Evolutionary conservation across 2,329 filamentous ascomycete species (phyloP).

Genomic region (Chaetothyriales sp.): DNA sequence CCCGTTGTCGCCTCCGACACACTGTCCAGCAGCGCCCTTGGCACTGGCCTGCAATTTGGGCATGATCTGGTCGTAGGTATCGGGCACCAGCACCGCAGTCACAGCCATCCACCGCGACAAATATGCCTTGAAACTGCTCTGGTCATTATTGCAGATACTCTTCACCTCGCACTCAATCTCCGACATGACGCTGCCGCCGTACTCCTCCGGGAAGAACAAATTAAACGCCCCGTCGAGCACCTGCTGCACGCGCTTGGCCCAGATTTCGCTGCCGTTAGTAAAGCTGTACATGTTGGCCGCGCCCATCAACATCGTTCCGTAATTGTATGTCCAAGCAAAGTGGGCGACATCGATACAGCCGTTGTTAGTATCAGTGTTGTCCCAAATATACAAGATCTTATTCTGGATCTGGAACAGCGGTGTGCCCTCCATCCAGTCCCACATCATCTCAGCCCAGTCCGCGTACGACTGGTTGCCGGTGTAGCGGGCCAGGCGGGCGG

Average conservation of each 20-base stretch:
- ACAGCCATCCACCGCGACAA: conserved; percentile 50
- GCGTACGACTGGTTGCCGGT: conserved; percentile 26
- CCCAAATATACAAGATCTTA: conserved; percentile 40
- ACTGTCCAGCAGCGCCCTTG: conserved; percentile 45
- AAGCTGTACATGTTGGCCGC: conserved; percentile 55
- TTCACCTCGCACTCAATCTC: conserved; percentile 52
- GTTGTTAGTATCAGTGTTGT: conserved; percentile 41
- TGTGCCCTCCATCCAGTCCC: conserved; percentile 38
- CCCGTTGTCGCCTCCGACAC: conserved; percentile 43
- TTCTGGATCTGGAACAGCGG: conserved; percentile 40
- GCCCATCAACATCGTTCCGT: conserved; percentile 44
- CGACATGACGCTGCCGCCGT: conserved; percentile 40
- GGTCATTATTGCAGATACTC: conserved; percentile 51
- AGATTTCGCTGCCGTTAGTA: conserved; percentile 38
- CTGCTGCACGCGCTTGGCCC: conserved; percentile 41
- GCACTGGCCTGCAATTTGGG: conserved; percentile 45
- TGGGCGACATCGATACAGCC: conserved; percentile 49
- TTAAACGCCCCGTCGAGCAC: conserved; percentile 36
- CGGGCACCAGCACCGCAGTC: conserved; percentile 47
- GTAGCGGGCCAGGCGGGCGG: conserved; percentile 26
- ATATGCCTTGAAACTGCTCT: conserved; percentile 58
- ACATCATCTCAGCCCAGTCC: conserved; percentile 24
- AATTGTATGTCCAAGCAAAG: conserved; percentile 51
- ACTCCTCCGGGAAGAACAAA: conserved; percentile 35
- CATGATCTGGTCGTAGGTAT: conserved; percentile 39